Percentiles rank a stretch among this genome's conserved stretches.
Evolutionary conservation across 1,139 yeast genomes (phyloP).

Genomic region (Diutina pseudorugosa): DNA sequence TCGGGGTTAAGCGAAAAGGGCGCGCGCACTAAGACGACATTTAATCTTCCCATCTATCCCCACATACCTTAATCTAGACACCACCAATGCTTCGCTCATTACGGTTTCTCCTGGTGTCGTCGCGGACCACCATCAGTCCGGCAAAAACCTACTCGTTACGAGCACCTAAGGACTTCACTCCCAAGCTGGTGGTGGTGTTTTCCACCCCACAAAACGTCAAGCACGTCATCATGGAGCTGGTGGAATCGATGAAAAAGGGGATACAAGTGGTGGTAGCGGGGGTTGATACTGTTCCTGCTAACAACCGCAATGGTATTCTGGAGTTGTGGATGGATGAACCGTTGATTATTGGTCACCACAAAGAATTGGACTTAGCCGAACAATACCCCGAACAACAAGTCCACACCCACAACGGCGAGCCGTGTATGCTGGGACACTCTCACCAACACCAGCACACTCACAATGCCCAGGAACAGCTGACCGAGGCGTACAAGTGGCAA

Average conservation of each 20-base stretch:
- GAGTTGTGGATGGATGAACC: constrained; percentile 34
- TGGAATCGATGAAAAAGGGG: constrained; percentile 10
- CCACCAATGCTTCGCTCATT: neutral
- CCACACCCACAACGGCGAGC: constrained; percentile 18
- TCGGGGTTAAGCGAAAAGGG: neutral
- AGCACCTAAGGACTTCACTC: neutral
- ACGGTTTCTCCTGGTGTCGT: neutral
- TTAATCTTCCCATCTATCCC: neutral
- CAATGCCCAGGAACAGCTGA: constrained; percentile 10
- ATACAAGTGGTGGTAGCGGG: constrained; percentile 39
- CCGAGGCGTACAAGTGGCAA: constrained; percentile 31
- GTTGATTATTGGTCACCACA: constrained; percentile 14
- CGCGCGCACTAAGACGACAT: neutral
- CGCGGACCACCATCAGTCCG: neutral
- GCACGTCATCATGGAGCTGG: constrained; percentile 19
- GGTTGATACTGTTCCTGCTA: constrained; percentile 29
- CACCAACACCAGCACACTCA: neutral
- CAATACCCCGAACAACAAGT: constrained; percentile 12
- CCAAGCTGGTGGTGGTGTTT: constrained; percentile 13
- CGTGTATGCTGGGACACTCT: neutral
- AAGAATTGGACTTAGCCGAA: constrained; percentile 12
- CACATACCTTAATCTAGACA: neutral
- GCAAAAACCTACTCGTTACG: neutral
- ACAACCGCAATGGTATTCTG: constrained; percentile 29
- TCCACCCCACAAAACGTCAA: constrained; percentile 34